A percentile compares a stretch with the other conserved stretches of the same genome.
These are phyloP conservation scores for Cucumis hystrix DNA, from an alignment of 306 rosid genomes.

Conservation along the genomic window DNA sequence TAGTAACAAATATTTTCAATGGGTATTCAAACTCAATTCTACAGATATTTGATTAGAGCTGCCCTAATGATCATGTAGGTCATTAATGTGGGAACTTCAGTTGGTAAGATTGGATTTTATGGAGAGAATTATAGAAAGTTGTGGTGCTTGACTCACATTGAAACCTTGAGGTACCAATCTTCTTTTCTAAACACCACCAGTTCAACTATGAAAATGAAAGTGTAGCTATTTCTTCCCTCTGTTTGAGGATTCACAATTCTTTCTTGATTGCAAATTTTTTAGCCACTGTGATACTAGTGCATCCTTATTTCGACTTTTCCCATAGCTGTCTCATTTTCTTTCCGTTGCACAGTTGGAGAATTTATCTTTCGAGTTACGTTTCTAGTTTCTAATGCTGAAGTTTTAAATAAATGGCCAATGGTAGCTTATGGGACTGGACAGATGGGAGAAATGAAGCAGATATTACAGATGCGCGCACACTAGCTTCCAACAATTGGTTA, in stretches of 20 bases:
- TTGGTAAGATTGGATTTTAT: conserved; percentile 72
- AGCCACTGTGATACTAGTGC: background rate
- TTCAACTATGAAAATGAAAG: background rate
- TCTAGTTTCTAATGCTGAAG: background rate
- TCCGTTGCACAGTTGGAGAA: background rate
- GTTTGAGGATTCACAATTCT: background rate
- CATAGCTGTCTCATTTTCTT: background rate
- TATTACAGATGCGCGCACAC: conserved; percentile 62
- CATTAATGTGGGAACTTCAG: conserved; percentile 76
- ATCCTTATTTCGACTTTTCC: background rate
- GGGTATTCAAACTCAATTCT: background rate
- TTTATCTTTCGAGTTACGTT: background rate
- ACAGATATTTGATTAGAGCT: background rate
- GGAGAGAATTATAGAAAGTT: conserved; percentile 72
- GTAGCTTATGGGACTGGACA: conserved; percentile 78
- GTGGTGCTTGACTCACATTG: conserved; percentile 92
- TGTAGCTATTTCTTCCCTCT: background rate
- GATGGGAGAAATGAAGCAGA: conserved; percentile 45
- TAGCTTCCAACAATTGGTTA: conserved; percentile 64
- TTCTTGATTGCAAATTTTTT: background rate
- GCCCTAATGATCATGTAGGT: conserved; percentile 35
- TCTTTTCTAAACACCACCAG: background rate
- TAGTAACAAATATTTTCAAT: background rate
- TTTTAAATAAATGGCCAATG: conserved; percentile 12
- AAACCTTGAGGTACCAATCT: conserved; percentile 61